Conservation (phyloP, 345 rosid species). For the Murraya koenigii region DNA sequence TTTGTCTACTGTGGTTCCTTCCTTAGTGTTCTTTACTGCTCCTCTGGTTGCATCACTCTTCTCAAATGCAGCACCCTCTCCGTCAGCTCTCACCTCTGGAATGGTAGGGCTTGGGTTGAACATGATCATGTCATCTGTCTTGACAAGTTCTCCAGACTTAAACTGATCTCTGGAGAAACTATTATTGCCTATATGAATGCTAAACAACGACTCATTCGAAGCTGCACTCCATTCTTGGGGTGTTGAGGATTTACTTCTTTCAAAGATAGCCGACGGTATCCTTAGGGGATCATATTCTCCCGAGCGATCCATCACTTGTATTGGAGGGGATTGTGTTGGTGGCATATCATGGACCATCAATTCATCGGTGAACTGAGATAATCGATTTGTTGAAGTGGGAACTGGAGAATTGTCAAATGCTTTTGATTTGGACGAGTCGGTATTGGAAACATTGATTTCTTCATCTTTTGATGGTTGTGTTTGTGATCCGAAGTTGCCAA, state of each 20-base stretch:
- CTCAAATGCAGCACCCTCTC: conserved; percentile 4
- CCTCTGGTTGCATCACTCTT: conserved; percentile 12
- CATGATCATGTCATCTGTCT: conserved; percentile 37
- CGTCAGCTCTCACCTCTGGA: conserved; percentile 18
- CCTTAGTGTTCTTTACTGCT: not conserved
- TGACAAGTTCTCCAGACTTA: conserved; percentile 35
- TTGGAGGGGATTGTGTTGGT: conserved; percentile 56
- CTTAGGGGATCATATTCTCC: conserved; percentile 44
- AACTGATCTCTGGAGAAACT: conserved; percentile 46
- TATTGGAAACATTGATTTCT: not conserved
- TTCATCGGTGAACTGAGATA: conserved; percentile 41
- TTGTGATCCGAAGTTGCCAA: not conserved
- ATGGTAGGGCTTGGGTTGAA: conserved; percentile 34
- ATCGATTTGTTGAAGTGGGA: conserved; percentile 27
- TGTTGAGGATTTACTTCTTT: conserved; percentile 32
- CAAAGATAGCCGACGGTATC: conserved; percentile 59
- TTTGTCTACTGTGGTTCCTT: conserved; percentile 12
- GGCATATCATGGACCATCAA: conserved; percentile 18
- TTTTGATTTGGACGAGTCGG: conserved; percentile 22
- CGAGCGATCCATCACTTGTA: conserved; percentile 70
- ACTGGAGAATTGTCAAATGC: conserved; percentile 12
- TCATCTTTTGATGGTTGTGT: not conserved
- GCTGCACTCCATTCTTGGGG: conserved; percentile 63
- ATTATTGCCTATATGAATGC: conserved; percentile 55
- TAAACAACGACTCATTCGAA: conserved; percentile 70